These are phyloP conservation scores for Candida easanensis DNA, from an alignment of 805 yeast genomes.

Conservation along the genomic window DNA sequence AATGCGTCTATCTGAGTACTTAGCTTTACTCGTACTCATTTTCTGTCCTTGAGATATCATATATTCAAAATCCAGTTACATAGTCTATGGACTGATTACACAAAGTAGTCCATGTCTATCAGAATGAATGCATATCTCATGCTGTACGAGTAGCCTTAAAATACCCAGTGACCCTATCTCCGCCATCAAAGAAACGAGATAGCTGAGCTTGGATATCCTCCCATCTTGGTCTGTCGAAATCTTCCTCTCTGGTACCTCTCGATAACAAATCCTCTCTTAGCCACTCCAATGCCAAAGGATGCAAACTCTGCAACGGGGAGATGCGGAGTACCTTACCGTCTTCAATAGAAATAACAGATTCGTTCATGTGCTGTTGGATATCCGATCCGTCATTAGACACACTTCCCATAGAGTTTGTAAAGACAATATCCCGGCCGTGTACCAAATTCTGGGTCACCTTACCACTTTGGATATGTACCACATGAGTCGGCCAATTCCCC, in stretches of 20 bases:
- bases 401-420: slow-evolving; percentile 8
- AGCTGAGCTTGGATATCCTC: slow-evolving; percentile 47
- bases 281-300: slow-evolving; percentile 76
- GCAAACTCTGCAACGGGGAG: slow-evolving; percentile 50
- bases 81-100: no score
- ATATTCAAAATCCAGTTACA: no score
- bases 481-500: slow-evolving; percentile 83
- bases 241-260: slow-evolving; percentile 41
- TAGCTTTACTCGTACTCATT: no score
- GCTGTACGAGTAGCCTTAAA: slow-evolving; percentile 27
- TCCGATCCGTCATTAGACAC: slow-evolving; percentile 20
- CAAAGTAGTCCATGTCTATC: no score
- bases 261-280: slow-evolving; percentile 46
- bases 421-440: slow-evolving; percentile 33
- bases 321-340: slow-evolving; percentile 31
- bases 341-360: slow-evolving; percentile 15
- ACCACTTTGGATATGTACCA: slow-evolving; percentile 78
- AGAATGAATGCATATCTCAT: no score
- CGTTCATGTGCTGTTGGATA: slow-evolving; percentile 22
- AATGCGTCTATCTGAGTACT: no score
- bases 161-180: slow-evolving; percentile 42
- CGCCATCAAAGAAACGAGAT: slow-evolving; percentile 42
- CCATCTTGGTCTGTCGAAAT: slow-evolving; percentile 53
- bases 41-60: no score
- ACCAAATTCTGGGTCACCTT: slow-evolving; percentile 37